Conservation (phyloP, 208 protist genomes). For the Blechomonas ayalai region DNA sequence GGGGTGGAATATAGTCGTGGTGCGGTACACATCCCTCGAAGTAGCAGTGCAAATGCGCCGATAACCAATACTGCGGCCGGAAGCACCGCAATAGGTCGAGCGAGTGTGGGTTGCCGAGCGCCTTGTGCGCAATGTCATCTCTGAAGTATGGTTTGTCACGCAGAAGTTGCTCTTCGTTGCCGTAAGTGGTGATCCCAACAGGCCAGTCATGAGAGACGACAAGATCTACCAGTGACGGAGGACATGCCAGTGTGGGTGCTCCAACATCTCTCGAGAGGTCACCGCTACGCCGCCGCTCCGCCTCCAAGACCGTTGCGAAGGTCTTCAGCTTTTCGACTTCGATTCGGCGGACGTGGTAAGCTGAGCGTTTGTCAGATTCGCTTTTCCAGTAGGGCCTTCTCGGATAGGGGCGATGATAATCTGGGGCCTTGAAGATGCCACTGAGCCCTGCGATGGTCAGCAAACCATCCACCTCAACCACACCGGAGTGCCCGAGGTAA, state of each 20-base stretch:
- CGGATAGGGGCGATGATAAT: slow-evolving; percentile 75
- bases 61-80: slow-evolving; percentile 71
- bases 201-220: slow-evolving; percentile 92
- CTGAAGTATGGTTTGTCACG: slow-evolving; percentile 82
- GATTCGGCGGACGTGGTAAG: slow-evolving; percentile 83
- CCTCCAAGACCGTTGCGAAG: slow-evolving; percentile 19
- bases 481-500: slow-evolving; percentile 94
- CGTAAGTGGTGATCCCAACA: slow-evolving; percentile 77
- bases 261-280: slow-evolving; percentile 1
- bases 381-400: slow-evolving; percentile 38
- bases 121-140: slow-evolving; percentile 68
- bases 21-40: slow-evolving; percentile 72
- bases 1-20: slow-evolving; percentile 1
- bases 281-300: slow-evolving; percentile 4
- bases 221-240: slow-evolving; percentile 41
- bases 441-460: slow-evolving; percentile 72
- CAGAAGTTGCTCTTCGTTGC: slow-evolving; percentile 66
- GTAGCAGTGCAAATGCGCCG: slow-evolving; percentile 84
- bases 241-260: background rate
- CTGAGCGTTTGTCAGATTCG: slow-evolving; percentile 49
- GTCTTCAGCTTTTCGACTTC: slow-evolving; percentile 78
- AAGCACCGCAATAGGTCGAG: slow-evolving; percentile 47
- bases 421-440: slow-evolving; percentile 84
- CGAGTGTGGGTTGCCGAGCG: slow-evolving; percentile 81
- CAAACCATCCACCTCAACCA: slow-evolving; percentile 79